Conservation (phyloP, 169 alveolate genomes). For the Plasmodium malariae region DNA sequence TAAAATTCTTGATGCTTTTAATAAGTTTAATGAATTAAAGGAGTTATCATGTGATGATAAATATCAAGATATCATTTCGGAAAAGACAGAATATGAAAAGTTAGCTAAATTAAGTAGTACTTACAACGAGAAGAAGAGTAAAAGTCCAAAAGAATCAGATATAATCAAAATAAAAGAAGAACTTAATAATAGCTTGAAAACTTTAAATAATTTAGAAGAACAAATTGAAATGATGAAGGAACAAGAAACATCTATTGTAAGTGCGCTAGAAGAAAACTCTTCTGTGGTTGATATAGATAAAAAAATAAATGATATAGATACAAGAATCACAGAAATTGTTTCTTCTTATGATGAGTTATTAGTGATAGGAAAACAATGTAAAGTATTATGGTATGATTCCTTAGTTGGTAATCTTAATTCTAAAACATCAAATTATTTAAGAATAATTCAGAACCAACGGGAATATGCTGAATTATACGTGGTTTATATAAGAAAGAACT, state of each 20-base stretch:
- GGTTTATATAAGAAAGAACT: conserved; percentile 10
- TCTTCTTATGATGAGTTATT: background rate
- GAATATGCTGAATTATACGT: background rate
- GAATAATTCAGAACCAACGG: background rate
- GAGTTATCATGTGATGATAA: conserved; percentile 1
- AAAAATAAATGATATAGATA: background rate
- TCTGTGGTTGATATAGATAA: background rate
- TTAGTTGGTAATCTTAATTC: conserved; percentile 16
- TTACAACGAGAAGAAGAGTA: conserved; percentile 10
- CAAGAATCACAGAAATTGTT: background rate
- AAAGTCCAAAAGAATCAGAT: background rate
- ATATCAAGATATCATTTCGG: background rate
- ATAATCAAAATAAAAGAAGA: conserved; percentile 4
- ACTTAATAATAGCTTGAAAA: background rate
- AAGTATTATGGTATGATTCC: conserved; percentile 18
- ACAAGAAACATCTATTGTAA: background rate
- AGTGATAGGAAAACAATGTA: conserved; percentile 1
- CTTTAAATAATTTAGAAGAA: conserved; percentile 2
- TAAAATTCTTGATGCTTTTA: conserved; percentile 19
- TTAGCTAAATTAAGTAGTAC: conserved; percentile 1
- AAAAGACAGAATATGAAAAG: conserved; percentile 17
- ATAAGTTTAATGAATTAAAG: background rate
- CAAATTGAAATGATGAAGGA: background rate
- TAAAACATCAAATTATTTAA: conserved; percentile 8
- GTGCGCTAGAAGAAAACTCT: background rate